These are phyloP conservation scores for Metschnikowia dekortorum DNA, from an alignment of 805 yeast genomes.

Conservation along the genomic window DNA sequence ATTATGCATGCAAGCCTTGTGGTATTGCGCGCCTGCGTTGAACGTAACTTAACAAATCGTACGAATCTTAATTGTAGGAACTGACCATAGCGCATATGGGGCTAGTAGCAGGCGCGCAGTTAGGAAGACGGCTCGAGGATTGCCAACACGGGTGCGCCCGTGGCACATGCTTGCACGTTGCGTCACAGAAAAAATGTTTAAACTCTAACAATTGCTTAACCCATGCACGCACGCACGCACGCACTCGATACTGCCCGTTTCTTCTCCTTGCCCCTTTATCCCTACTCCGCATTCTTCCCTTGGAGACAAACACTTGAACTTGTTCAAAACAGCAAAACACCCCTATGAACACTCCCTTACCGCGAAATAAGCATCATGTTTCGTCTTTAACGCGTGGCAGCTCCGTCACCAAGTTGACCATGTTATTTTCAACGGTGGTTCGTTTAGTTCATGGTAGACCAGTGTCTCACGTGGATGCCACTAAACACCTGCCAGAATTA, in stretches of 20 bases:
- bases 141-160: background rate
- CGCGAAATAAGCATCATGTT: constrained; percentile 29
- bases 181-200: background rate
- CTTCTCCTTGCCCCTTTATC: background rate
- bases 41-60: background rate
- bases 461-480: constrained; percentile 13
- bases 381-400: constrained; percentile 20
- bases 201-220: background rate
- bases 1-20: background rate
- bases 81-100: background rate
- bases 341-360: constrained; percentile 17
- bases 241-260: background rate
- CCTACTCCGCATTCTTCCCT: background rate
- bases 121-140: background rate
- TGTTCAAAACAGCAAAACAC: background rate
- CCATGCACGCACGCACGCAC: background rate
- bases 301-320: background rate
- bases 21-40: background rate
- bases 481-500: constrained; percentile 12
- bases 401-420: constrained; percentile 26
- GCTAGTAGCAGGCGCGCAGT: background rate
- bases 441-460: constrained; percentile 36
- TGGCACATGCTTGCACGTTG: background rate
- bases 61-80: background rate
- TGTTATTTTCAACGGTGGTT: constrained; percentile 30